Evolutionary conservation across 495 filamentous ascomycete genomes (phyloP), one percentile per base, ranked within the genome.

Genomic region (Daldinia vernicosa): DNA sequence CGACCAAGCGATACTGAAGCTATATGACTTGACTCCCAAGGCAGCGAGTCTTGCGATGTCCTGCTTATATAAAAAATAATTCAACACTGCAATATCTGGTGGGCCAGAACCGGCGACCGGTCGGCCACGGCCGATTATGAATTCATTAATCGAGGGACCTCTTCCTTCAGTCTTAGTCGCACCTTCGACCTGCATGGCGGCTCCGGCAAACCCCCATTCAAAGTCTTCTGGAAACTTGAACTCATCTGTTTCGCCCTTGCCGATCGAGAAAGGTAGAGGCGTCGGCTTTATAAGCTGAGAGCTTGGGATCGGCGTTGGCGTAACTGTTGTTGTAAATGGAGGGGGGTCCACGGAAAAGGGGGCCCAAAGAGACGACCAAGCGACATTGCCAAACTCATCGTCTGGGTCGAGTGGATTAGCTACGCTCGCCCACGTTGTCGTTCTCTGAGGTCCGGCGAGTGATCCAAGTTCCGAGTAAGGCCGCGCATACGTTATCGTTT

Each of bases 391-490:
- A 40, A 40, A 40, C 14, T 40, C 14, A 15, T 40, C 37, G 14
- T 40, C 1, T 40, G 37, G 14, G 19, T 58, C 55, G 14, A 27
- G 8, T 40, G 55, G 55, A 6, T 24, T 58, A 3, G 55, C 15
- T 58, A 58, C 26, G 33, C 35, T 58, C 9, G 33, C 32, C 55
- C 55, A 58, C 1, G 33, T 40, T 39, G 32, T 58, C 11, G 55
- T 58, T 12, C 4, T 24, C 37, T 58, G 55, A 27, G 55, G 27
- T n/a, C 55, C 55, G 22, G 55, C 55, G 15, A 58, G 55, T 6
- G 55, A 58, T 26, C 17, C 24, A 12, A 58, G 32, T 19, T 58
- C 33, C 15, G 55, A 58, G 27, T 58, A 58, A 26, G 55, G 55
- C 3, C 32, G 33, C 14, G 55, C 55, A 19, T 58, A 26, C 33